Evolutionary conservation across 1,139 yeast genomes (phyloP).

Genomic region (Suhomyces anneliseae): DNA sequence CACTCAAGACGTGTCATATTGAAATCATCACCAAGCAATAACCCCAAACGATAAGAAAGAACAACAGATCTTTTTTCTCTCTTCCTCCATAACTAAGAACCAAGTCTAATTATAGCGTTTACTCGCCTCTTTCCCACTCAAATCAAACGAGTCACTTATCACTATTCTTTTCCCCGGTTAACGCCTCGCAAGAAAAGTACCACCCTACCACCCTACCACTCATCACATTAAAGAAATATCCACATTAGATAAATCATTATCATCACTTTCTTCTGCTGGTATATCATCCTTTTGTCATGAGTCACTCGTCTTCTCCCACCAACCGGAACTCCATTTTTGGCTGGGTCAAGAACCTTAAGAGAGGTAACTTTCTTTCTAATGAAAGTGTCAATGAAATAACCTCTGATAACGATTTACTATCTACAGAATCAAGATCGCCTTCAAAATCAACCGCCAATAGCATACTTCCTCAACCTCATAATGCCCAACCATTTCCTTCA

Average conservation of each 20-base stretch:
- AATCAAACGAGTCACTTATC: too few species aligned
- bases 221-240: too few species aligned
- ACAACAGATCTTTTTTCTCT: too few species aligned
- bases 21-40: too few species aligned
- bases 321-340: slow-evolving; percentile 46
- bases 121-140: too few species aligned
- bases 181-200: too few species aligned
- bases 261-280: background rate
- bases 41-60: too few species aligned
- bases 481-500: slow-evolving; percentile 11
- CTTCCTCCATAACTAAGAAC: too few species aligned
- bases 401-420: slow-evolving; percentile 31
- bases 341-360: slow-evolving; percentile 49
- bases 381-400: slow-evolving; percentile 43
- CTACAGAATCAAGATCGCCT: slow-evolving; percentile 27
- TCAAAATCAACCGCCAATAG: slow-evolving; percentile 18
- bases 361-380: slow-evolving; percentile 38
- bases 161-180: too few species aligned
- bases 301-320: slow-evolving; percentile 44
- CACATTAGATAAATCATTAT: too few species aligned
- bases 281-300: slow-evolving; percentile 26
- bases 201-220: too few species aligned
- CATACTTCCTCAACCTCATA: slow-evolving; percentile 12
- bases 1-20: background rate
- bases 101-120: too few species aligned